Percentiles rank a stretch among this genome's conserved stretches.
phyloP scores from a whole-genome alignment of 257 asterid species.

The Echites panduratus region DNA sequence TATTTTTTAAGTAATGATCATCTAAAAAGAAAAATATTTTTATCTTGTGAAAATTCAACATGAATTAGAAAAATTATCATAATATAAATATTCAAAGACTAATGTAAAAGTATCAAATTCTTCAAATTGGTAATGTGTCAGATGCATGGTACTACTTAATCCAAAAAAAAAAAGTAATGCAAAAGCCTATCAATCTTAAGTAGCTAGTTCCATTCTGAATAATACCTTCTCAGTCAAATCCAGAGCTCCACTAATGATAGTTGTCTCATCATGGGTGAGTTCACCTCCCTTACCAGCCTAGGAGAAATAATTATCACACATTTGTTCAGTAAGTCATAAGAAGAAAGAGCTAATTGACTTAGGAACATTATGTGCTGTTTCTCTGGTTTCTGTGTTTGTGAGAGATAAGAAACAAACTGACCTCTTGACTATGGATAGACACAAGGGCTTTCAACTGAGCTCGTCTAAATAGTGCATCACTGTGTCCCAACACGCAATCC shows the following conservation, averaged over 20 bases:
- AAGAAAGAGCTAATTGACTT: slow-evolving; percentile 15
- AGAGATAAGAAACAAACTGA: slow-evolving; percentile 17
- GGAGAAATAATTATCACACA: slow-evolving; percentile 12
- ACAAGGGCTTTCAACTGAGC: slow-evolving; percentile 98
- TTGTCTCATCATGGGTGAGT: slow-evolving; percentile 95
- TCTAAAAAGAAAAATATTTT: too few relatives aligned
- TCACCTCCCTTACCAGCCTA: slow-evolving; percentile 99
- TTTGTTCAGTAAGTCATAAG: slow-evolving; percentile 7
- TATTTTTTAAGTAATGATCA: background rate
- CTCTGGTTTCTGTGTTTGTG: background rate
- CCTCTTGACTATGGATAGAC: slow-evolving; percentile 95
- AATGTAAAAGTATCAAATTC: too few relatives aligned
- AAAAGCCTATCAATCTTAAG: background rate
- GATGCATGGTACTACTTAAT: background rate
- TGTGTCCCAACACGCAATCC: slow-evolving; percentile 86
- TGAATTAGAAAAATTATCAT: background rate
- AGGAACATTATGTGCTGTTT: background rate
- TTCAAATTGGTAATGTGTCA: too few relatives aligned
- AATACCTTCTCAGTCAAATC: slow-evolving; percentile 94
- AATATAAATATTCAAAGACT: too few relatives aligned
- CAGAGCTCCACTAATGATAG: slow-evolving; percentile 93
- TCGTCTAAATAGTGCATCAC: slow-evolving; percentile 91
- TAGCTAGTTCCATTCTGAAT: background rate
- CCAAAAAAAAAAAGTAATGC: background rate
- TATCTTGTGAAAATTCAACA: too few relatives aligned